phyloP scores from a whole-genome alignment of 139 green algal genomes.

The Dunaliella primolecta region DNA sequence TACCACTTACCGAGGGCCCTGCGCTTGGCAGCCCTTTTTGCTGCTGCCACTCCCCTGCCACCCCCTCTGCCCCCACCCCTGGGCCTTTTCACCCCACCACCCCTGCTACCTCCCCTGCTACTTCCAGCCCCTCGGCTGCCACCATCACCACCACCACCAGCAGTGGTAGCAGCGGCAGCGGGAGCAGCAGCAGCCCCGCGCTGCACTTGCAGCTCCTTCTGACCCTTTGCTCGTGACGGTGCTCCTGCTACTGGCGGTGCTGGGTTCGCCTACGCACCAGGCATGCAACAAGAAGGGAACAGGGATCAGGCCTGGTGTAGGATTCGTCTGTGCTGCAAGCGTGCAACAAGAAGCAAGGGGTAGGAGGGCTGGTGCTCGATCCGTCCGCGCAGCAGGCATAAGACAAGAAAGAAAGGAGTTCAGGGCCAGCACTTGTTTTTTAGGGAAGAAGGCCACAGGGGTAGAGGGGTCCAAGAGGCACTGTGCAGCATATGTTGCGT shows the following conservation, averaged over 20 bases:
- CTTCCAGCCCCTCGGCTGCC: not conserved
- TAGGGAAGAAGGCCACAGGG: no score
- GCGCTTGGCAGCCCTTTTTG: not conserved
- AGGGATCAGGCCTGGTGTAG: not conserved
- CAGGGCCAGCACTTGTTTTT: no score
- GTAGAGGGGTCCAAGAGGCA: no score
- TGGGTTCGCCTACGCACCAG: not conserved
- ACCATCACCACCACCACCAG: not conserved
- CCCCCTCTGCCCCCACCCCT: not conserved
- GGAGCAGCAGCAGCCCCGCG: not conserved
- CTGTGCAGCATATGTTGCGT: no score
- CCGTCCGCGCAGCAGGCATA: not conserved
- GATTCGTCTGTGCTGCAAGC: not conserved
- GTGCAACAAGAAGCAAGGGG: not conserved
- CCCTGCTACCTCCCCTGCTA: not conserved
- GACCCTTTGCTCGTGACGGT: not conserved
- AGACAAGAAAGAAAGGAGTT: not conserved
- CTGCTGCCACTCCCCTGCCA: not conserved
- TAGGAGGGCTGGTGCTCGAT: not conserved
- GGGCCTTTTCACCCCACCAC: not conserved
- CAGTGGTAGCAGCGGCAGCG: not conserved
- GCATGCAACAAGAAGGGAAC: no score
- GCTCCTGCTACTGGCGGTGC: not conserved
- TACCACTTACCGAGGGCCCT: not conserved
- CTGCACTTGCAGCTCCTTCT: not conserved